Percentiles rank a stretch among this genome's conserved stretches.
Evolutionary conservation across 2,329 filamentous ascomycete genomes (phyloP).

Genomic region (Sordariomycetes sp.): DNA sequence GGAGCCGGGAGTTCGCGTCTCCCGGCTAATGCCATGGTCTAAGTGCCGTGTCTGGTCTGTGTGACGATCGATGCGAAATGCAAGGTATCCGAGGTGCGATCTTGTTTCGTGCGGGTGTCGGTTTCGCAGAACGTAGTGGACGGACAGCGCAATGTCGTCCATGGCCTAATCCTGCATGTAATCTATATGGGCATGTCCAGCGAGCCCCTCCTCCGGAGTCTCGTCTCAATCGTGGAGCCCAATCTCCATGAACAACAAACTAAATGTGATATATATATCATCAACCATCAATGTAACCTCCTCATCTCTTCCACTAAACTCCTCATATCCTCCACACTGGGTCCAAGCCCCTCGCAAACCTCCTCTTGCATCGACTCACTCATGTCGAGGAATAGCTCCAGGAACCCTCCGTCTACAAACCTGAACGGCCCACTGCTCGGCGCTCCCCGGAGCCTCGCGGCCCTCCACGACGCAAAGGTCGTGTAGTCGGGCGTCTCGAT

Average conservation of each 20-base stretch:
- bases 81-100: not conserved
- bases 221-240: not conserved
- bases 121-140: too few species aligned
- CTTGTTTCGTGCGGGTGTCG: too few species aligned
- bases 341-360: slow-evolving; percentile 42
- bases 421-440: slow-evolving; percentile 65
- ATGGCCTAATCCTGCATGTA: too few species aligned
- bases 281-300: slow-evolving; percentile 37
- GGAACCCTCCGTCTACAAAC: slow-evolving; percentile 84
- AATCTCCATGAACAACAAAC: not conserved
- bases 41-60: not conserved
- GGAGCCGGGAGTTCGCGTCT: not conserved
- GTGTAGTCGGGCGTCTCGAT: slow-evolving; percentile 60
- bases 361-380: slow-evolving; percentile 41
- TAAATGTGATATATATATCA: not conserved
- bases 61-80: not conserved
- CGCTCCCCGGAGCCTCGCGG: slow-evolving; percentile 56
- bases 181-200: too few species aligned
- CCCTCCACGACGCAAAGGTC: slow-evolving; percentile 68
- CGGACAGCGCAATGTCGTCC: too few species aligned
- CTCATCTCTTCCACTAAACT: slow-evolving; percentile 49
- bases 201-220: too few species aligned
- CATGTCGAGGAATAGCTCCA: slow-evolving; percentile 73
- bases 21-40: not conserved
- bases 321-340: slow-evolving; percentile 48